Evolutionary conservation across 805 yeast genomes (phyloP).

Genomic region (Barnettozyma salicaria): DNA sequence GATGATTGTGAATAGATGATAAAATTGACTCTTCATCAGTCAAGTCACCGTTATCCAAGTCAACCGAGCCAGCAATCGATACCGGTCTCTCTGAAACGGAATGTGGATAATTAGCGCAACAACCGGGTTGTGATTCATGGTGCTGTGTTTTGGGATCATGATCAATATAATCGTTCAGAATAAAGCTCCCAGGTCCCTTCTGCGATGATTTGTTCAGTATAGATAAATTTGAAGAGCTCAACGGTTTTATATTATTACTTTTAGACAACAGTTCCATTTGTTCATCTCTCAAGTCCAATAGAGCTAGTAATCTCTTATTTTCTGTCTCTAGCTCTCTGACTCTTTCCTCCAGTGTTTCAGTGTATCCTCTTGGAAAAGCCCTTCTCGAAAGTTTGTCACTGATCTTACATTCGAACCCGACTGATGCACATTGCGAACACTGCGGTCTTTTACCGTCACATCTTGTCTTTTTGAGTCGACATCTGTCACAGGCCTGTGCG

Average conservation of each 20-base stretch:
- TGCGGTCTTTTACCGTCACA: constrained; percentile 70
- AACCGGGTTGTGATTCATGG: constrained; percentile 46
- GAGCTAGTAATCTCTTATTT: constrained; percentile 59
- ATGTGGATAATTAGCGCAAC: constrained; percentile 48
- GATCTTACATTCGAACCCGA: constrained; percentile 85
- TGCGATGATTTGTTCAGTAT: constrained; percentile 25
- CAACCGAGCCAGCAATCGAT: constrained; percentile 57
- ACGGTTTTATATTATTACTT: constrained; percentile 17
- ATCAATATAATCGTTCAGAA: constrained; percentile 16
- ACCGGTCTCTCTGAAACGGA: constrained; percentile 57
- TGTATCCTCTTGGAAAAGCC: constrained; percentile 88
- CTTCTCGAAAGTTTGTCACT: constrained; percentile 79
- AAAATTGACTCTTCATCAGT: constrained; percentile 41
- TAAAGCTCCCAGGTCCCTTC: constrained; percentile 4
- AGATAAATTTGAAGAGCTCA: constrained; percentile 32
- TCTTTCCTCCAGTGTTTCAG: constrained; percentile 83
- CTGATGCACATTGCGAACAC: constrained; percentile 77
- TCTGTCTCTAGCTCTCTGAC: constrained; percentile 83
- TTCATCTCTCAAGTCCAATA: constrained; percentile 60
- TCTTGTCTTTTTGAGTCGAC: constrained; percentile 71
- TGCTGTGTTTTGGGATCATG: constrained; percentile 28
- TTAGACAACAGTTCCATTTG: constrained; percentile 41
- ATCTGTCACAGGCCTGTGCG: constrained; percentile 90
- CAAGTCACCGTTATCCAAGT: constrained; percentile 39
- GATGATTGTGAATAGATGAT: constrained; percentile 15